These are phyloP conservation scores for Tricholoma hemisulphureum DNA, from an alignment of 768 basidiomycete species.

Conservation along the genomic window DNA sequence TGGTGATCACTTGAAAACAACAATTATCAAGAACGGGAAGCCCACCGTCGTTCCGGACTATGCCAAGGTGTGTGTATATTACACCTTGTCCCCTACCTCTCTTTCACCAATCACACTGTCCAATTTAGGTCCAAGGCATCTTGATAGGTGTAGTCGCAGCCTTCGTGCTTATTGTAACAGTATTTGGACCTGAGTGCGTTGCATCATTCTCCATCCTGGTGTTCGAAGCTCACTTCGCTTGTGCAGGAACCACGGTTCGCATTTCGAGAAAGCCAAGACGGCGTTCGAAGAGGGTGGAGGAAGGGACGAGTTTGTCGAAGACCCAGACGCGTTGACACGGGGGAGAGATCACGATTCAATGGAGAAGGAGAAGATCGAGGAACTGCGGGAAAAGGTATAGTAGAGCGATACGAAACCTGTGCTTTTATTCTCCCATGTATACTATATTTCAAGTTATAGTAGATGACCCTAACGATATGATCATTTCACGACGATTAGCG, in stretches of 20 bases:
- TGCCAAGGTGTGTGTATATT: slow-evolving; percentile 42
- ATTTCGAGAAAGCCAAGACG: slow-evolving; percentile 68
- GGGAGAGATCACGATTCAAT: not conserved
- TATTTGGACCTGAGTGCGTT: slow-evolving; percentile 75
- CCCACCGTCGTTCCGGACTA: slow-evolving; percentile 56
- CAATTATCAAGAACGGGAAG: slow-evolving; percentile 43
- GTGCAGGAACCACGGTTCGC: slow-evolving; percentile 52
- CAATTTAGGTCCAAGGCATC: slow-evolving; percentile 72
- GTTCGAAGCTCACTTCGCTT: not conserved
- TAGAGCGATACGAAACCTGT: no score
- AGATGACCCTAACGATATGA: no score
- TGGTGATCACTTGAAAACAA: slow-evolving; percentile 54
- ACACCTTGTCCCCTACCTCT: not conserved
- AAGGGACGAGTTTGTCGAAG: slow-evolving; percentile 36
- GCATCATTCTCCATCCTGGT: not conserved
- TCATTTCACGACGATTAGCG: no score
- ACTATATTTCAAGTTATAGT: no score
- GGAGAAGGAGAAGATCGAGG: not conserved
- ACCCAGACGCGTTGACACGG: not conserved
- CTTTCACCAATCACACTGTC: slow-evolving; percentile 11
- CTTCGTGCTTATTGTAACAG: slow-evolving; percentile 71
- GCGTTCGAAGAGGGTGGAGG: slow-evolving; percentile 64
- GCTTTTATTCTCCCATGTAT: no score
- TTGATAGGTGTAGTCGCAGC: slow-evolving; percentile 83
- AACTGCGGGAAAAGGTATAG: not conserved